Base-by-base conservation (phyloP, 169 alveolate genomes). In the Cryptosporidium muris region DNA sequence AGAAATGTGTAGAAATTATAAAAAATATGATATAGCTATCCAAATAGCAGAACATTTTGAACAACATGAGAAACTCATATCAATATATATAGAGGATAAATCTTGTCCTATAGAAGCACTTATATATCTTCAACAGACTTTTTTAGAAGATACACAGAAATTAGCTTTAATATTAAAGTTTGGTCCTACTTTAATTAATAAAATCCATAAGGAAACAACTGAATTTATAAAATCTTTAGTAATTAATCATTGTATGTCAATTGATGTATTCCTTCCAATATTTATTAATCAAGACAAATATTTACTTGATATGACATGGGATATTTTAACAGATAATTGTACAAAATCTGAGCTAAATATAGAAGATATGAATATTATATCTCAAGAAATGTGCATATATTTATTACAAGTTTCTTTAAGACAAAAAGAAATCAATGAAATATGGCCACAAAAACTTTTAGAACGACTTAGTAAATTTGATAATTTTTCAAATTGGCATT, bases 401-500 rank as follows among this genome's bases (percentile, higher is more conserved):
- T 8, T 74, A 7, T 63, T 74, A 2, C 85, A 74, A 36, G 67
- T 74, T 34, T 74, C 85, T 45, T 53, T 74, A 47, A 74, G 85
- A 74, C 74, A 74, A 43, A 43, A 37, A 6, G 63, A 58, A 40
- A 49, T 14, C 7, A 43, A 43, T 40, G 85, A 74, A 51, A 60
- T 16, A 5, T 74, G 85, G 85, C 60, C 85, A 2, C 54, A 74
- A 45, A 4, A 45, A 48, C 54, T 74, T 34, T 25, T 74, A 36
- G 85, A 74, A 48, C 54, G 85, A 43, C 40, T 74, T 12, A 74
- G 54, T 8, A 74, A 68, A 34, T 54, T 74, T 9, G 62, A 74
- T 45, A 74, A 74, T 48, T 74, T 68, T n/a, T 66, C 54, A 37
- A 74, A 74, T 40, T 74, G 85, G 85, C 67, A 74, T 58, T 74